Evolutionary conservation across 805 yeast species (phyloP).

Genomic region (Nakazawaea siamensis): DNA sequence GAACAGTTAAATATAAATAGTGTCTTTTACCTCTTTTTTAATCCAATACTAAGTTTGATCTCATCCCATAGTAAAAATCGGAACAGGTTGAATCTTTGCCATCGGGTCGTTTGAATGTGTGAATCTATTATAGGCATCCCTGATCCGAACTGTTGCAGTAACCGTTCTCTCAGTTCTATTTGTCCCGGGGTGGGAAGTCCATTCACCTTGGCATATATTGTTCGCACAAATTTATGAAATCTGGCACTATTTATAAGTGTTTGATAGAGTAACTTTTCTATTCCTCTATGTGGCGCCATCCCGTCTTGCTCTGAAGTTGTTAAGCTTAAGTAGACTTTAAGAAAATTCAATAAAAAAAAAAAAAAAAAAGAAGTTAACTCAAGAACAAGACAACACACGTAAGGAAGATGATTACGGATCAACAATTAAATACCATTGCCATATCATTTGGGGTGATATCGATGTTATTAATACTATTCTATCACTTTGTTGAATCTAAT

Average conservation of each 20-base stretch:
- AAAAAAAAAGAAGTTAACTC: background rate
- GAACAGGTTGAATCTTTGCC: conserved; percentile 57
- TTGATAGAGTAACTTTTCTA: conserved; percentile 12
- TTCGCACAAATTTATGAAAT: conserved; percentile 56
- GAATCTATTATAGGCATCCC: too few species aligned
- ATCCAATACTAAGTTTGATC: conserved; percentile 43
- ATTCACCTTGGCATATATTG: conserved; percentile 56
- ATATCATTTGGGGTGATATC: conserved; percentile 67
- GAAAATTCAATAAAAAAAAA: background rate
- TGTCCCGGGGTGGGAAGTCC: conserved; percentile 41
- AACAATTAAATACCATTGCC: conserved; percentile 67
- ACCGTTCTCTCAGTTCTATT: too few species aligned
- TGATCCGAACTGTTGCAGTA: too few species aligned
- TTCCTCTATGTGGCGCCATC: too few species aligned
- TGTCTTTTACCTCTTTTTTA: conserved; percentile 23
- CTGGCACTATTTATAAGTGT: conserved; percentile 44
- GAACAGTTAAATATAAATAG: conserved; percentile 5
- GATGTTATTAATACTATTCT: conserved; percentile 61
- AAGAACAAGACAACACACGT: background rate
- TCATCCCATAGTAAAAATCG: conserved; percentile 54
- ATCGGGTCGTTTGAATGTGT: conserved; percentile 7
- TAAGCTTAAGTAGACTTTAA: background rate
- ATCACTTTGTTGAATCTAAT: conserved; percentile 32
- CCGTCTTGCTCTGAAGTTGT: too few species aligned
- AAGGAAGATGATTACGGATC: conserved; percentile 67